Evolutionary conservation across 1,284 basidiomycete genomes (phyloP).

Genomic region (Marasmius tenuissimus): DNA sequence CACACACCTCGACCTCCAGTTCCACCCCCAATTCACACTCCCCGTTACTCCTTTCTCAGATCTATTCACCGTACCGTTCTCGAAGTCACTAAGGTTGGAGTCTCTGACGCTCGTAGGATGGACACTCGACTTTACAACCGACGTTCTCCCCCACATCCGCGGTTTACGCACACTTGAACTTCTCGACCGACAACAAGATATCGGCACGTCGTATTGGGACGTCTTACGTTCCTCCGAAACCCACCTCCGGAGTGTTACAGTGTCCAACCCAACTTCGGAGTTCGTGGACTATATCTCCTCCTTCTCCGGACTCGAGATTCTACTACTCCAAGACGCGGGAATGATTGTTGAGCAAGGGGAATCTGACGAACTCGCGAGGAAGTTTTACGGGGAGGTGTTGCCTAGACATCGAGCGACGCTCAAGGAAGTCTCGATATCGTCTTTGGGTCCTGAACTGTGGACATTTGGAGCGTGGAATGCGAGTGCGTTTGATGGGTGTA

Average conservation of each 20-base stretch:
- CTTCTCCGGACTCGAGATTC: neutral
- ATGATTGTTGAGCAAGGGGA: neutral
- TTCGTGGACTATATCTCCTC: neutral
- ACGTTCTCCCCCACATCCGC: neutral
- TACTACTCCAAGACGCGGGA: neutral
- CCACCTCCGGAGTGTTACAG: neutral
- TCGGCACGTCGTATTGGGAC: neutral
- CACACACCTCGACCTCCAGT: neutral
- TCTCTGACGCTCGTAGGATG: neutral
- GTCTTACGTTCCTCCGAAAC: neutral
- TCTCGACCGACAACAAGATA: neutral
- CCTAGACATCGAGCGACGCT: neutral
- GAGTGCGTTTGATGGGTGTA: neutral
- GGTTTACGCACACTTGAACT: neutral
- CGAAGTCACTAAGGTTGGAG: neutral
- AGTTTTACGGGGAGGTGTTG: neutral
- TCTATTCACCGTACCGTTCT: neutral
- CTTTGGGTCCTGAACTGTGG: neutral
- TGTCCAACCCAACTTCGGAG: neutral
- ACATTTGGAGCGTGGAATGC: neutral
- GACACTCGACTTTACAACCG: neutral
- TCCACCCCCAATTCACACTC: neutral
- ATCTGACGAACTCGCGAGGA: neutral
- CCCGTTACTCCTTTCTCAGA: neutral
- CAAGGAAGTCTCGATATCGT: neutral